Evolutionary conservation across 1,284 basidiomycete genomes (phyloP), one percentile per base, ranked within the genome.

Genomic region (Butyriboletus appendiculatus): DNA sequence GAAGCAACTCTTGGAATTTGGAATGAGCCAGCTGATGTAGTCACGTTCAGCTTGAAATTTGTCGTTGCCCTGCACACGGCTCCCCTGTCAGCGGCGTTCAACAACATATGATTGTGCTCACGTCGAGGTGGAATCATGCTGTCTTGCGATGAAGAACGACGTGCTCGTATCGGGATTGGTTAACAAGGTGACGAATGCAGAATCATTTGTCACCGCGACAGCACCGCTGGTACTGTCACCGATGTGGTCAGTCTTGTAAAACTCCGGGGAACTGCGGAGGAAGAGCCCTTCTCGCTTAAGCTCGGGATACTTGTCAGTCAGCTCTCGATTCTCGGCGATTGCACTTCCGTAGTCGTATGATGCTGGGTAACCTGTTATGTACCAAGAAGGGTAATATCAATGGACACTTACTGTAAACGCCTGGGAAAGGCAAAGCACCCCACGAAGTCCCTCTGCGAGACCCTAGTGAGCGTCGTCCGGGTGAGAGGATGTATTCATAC

Each of bases 231-330:
- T 79, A 37, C 81, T 78, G 58, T 90, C 80, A 1, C 83, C 84
- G 22, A 91, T 73, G 79, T 84, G 82, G 57, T 90, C 80, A 0
- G 90, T 92, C 71, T 90, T 88, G 69, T 83, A 82, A 65, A 92
- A 89, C 35, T 85, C 82, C 0, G 83, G 85, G 6, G 88, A 85
- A 59, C 83, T 87, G 38, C 89, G 84, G 30, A 92, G 66, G 74
- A 92, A 92, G 3, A 92, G 64, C 12, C 80, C 85, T 64, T 92
- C 83, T 20, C 82, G 77, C 66, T 92, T 92, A 39, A 92, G 73
- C 61, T 92, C 90, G 45, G 83, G 76, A 66, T 80, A 88, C 67
- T 92, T 92, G 16, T 78, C 64, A 0, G 81, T 84, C 16, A 92
- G 68, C n/a, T 79, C 77, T 30, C 90, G 79, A n/a, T 78, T 81